These are phyloP conservation scores for Diutina mesorugosa DNA, from an alignment of 1,139 yeast genomes.

Conservation along the genomic window DNA sequence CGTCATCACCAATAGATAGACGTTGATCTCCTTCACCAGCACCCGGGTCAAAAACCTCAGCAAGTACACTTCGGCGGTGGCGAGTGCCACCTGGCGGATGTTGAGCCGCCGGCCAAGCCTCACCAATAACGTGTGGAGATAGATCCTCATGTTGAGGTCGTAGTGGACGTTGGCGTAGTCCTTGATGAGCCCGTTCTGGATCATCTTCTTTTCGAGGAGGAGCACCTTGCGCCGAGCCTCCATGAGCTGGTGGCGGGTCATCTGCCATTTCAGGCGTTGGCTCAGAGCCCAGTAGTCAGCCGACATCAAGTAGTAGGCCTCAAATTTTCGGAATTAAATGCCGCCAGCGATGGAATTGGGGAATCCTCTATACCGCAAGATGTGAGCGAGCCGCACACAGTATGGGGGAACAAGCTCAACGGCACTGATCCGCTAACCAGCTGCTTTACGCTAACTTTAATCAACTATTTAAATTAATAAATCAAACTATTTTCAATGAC, in stretches of 20 bases:
- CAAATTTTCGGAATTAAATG: no score
- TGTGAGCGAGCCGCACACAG: no score
- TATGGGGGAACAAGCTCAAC: no score
- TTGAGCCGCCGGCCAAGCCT: slow-evolving; percentile 68
- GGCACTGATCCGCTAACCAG: no score
- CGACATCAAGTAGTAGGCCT: slow-evolving; percentile 16
- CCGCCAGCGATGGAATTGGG: no score
- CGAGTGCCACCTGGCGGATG: slow-evolving; percentile 69
- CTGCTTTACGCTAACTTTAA: no score
- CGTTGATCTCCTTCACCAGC: slow-evolving; percentile 68
- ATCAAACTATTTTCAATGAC: no score
- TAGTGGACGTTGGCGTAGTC: slow-evolving; percentile 33
- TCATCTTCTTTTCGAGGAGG: slow-evolving; percentile 30
- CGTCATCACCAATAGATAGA: slow-evolving; percentile 70
- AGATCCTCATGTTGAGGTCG: slow-evolving; percentile 55
- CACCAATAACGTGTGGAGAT: slow-evolving; percentile 54
- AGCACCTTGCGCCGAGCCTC: slow-evolving; percentile 27
- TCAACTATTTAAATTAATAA: no score
- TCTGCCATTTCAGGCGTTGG: slow-evolving; percentile 31
- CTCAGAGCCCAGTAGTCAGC: slow-evolving; percentile 38
- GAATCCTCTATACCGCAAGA: no score
- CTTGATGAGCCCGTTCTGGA: slow-evolving; percentile 32
- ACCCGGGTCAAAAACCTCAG: slow-evolving; percentile 63
- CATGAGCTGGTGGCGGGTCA: slow-evolving; percentile 24
- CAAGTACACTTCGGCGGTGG: slow-evolving; percentile 80